Base-by-base conservation (phyloP, 208 protist species). In the Trypanosoma lewisi region DNA sequence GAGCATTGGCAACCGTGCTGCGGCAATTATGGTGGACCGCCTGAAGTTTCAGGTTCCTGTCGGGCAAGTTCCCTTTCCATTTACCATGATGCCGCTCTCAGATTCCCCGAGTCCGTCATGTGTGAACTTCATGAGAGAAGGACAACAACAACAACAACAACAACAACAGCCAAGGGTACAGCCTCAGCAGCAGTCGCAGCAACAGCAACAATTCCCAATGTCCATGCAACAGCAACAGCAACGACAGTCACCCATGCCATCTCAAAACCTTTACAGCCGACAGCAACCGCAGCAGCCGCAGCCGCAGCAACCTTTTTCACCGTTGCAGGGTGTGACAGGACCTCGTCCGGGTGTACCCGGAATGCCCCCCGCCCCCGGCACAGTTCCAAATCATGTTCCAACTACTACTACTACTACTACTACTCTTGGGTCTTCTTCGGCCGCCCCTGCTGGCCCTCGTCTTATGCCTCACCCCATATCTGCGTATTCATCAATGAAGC, bases 401-500 rank as follows among this genome's bases (percentile, higher is more conserved):
- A n/a, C n/a, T n/a, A n/a, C n/a, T n/a, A n/a, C n/a, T n/a, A n/a
- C n/a, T n/a, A n/a, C n/a, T n/a, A n/a, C n/a, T n/a, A n/a, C n/a
- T n/a, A n/a, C n/a, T n/a, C n/a, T n/a, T n/a, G n/a, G n/a, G n/a
- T n/a, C n/a, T n/a, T n/a, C n/a, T n/a, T n/a, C 23, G 4, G 14
- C 50, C 31, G 53, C 4, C 12, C 16, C 47, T 19, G 16, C 63
- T 16, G 27, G 8, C 51, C 73, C 85, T 52, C 74, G 80, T 5
- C 78, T 87, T 9, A 85, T 87, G 82, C 85, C 79, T 14, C 73
- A 92, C 55, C 80, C 82, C 7, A 84, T 87, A 16, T 89, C 82
- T 0, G 39, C 65, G 19, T 87, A 85, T 66, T 83, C 85, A 33
- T 87, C 82, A 23, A 64, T 78, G 79, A 64, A 44, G 11, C 63